Base-by-base conservation (phyloP, 441 rosid species). In the Adansonia rubrostipa region DNA sequence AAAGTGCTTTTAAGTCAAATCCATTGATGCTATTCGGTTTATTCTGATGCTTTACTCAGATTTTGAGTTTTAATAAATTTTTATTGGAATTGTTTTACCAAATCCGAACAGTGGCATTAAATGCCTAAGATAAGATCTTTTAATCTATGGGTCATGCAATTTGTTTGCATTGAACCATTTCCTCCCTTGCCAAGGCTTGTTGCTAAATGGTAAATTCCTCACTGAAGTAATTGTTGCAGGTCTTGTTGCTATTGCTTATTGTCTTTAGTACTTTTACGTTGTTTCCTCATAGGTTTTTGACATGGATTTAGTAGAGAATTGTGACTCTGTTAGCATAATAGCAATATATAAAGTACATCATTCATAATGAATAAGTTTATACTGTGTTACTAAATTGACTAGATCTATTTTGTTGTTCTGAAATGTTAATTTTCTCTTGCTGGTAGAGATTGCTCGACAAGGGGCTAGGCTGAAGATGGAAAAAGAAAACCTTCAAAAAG, bases 401-500 rank as follows among this genome's bases (percentile, higher is more conserved):
- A 47, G 65, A 17, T 57, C 76, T 57, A 8, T 71, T 67, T n/a
- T 24, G 28, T 20, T 44, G 10, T 33, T 72, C 53, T 56, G 22
- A 42, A 62, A 64, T 8, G 4, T 66, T 60, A 14, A 14, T 56
- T 63, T 62, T 13, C 6, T 64, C 66, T 22, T 77, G 19, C 83
- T 90, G 96, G 94, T 91, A 19, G 93, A 90, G 84, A 89, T 92
- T 63, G 89, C 94, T 17, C 86, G 93, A 42, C 97, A 92, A 86
- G 97, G 90, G 85, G 92, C 92, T 20, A 87, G 97, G 82, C 83
- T 92, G 78, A 89, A 90, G 83, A 84, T 87, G 89, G 94, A 92
- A 85, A 92, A 90, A 80, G 97, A 92, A 80, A 90, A 90, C 79
- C 92, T 92, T 5, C 94, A 92, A 79, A 92, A 92, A 74, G 97